Base-by-base conservation (phyloP, 805 yeast species). In the Dipodascus albidus region DNA sequence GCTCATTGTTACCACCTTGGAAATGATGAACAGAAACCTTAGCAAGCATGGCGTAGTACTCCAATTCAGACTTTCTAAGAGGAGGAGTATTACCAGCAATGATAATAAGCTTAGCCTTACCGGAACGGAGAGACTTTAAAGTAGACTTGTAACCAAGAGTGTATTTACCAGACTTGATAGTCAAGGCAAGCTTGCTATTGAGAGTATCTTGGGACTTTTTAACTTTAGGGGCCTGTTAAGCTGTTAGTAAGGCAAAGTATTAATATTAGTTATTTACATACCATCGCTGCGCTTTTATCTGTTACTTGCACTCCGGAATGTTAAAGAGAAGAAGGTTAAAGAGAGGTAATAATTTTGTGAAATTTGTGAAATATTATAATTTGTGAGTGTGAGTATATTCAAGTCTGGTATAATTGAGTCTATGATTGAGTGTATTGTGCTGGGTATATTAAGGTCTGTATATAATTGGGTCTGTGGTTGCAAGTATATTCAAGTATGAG, bases 1-100 rank as follows among this genome's bases (percentile, higher is more conserved):
- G 87, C 81, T 91, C 98, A 80, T 91, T 91, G 96, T 91, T 91
- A 77, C 96, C 95, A 82, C 97, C 98, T 79, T 85, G 93, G 95
- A 90, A 93, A 90, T 90, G 95, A 93, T 91, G 90, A 64, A 83
- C 85, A 72, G 81, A 82, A 74, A 96, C 87, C 87, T 90, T 91
- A 75, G 98, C 86, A 76, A 93, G 85, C 99, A 93, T 91, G 72
- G 98, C 97, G 88, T 93, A 93, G 85, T 93, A 93, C 83, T 93
- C 99, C 76, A 93, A 84, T 85, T 93, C 99, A 67, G 98, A 88
- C 82, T 93, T 91, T 85, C 98, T 91, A 77, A 93, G 86, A 70
- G 91, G 95, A 80, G 99, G 99, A 72, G 98, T 93, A 93, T 93
- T 93, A 74, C 95, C 93, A 70, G 99, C 96, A 71, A 93, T 83